Percentiles rank a stretch among this genome's conserved stretches.
phyloP scores from a whole-genome alignment of 179 eudicot genomes.

The Spinacia oleracea region DNA sequence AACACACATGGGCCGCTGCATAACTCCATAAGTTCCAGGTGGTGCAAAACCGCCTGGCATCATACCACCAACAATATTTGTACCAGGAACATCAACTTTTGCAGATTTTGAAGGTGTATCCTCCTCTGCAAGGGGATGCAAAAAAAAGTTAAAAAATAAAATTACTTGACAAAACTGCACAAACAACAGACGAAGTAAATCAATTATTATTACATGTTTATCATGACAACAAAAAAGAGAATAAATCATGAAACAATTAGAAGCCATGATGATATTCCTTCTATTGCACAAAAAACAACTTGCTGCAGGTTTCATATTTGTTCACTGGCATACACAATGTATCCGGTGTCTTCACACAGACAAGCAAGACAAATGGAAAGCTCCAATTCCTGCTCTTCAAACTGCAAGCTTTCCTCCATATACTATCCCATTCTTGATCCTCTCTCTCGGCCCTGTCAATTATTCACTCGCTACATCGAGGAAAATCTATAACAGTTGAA shows the following conservation, averaged over 20 bases:
- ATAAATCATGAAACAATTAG: neutral
- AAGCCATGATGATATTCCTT: neutral
- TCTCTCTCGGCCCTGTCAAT: no score
- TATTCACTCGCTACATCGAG: no score
- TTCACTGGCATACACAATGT: no score
- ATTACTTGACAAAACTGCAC: neutral
- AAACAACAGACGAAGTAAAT: neutral
- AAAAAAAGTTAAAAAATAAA: no score
- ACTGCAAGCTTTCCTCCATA: no score
- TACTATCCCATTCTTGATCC: no score
- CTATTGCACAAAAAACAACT: neutral
- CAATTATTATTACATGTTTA: neutral
- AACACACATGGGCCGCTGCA: constrained; percentile 69
- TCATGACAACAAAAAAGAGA: neutral
- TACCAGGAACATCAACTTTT: constrained; percentile 59
- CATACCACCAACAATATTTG: constrained; percentile 52
- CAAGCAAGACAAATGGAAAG: no score
- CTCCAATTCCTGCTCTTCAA: no score
- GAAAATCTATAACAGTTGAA: no score
- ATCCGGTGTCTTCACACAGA: no score
- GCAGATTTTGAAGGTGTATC: constrained; percentile 70
- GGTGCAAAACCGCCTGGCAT: constrained; percentile 63
- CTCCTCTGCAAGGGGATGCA: constrained; percentile 52
- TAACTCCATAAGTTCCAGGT: constrained; percentile 54
- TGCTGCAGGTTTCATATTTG: neutral